Evolutionary conservation across 1,139 yeast species (phyloP).

Genomic region (Citeromyces hawaiiensis): DNA sequence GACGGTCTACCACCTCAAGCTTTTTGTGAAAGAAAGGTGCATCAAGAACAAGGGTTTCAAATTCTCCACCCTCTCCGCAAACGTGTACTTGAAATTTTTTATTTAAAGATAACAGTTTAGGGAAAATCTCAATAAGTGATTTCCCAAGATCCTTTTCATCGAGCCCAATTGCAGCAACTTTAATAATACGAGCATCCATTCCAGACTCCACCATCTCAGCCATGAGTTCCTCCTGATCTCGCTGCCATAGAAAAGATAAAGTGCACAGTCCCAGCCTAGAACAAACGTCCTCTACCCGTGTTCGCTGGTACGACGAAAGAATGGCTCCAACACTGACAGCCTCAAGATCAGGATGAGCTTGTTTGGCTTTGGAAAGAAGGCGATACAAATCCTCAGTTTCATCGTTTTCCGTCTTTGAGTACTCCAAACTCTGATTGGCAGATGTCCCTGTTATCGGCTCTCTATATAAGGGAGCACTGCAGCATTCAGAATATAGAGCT

Average conservation of each 20-base stretch:
- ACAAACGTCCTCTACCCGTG: constrained; percentile 88
- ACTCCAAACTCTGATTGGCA: constrained; percentile 55
- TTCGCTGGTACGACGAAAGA: constrained; percentile 82
- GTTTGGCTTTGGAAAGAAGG: constrained; percentile 32
- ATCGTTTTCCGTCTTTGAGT: constrained; percentile 48
- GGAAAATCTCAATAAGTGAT: constrained; percentile 46
- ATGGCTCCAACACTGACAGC: constrained; percentile 96
- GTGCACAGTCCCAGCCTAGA: constrained; percentile 52
- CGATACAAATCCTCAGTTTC: constrained; percentile 73
- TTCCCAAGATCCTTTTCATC: constrained; percentile 52
- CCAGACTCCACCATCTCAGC: constrained; percentile 63
- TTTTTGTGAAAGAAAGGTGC: constrained; percentile 59
- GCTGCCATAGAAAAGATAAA: constrained; percentile 79
- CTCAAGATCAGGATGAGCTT: constrained; percentile 55
- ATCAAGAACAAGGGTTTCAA: constrained; percentile 83
- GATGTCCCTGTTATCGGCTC: constrained; percentile 54
- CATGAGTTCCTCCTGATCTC: constrained; percentile 70
- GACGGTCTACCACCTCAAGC: constrained; percentile 29
- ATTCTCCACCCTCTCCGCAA: constrained; percentile 98
- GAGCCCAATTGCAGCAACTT: constrained; percentile 89
- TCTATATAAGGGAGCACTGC: constrained; percentile 71
- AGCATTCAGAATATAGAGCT: constrained; percentile 48
- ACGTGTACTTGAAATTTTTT: constrained; percentile 68
- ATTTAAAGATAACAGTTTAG: constrained; percentile 46
- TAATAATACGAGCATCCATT: constrained; percentile 75